These are phyloP conservation scores for Ganoderma lingzhi DNA, from an alignment of 1,284 basidiomycete species.

Conservation along the genomic window DNA sequence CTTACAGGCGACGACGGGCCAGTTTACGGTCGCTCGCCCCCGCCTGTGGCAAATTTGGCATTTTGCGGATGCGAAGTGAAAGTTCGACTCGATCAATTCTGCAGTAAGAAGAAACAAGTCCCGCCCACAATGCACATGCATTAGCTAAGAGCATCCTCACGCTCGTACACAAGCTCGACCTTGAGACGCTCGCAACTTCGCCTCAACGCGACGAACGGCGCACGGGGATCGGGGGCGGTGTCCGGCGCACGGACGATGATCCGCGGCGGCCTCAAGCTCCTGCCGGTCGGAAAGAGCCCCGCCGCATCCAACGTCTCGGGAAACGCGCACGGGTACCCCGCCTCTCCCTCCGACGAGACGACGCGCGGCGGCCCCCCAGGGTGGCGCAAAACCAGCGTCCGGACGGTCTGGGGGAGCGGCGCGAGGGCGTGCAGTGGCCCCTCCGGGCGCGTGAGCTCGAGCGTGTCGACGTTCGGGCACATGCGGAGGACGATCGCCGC, in stretches of 20 bases:
- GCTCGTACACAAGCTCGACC: constrained; percentile 25
- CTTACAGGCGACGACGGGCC: too few relatives aligned
- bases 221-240: constrained; percentile 21
- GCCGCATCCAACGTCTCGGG: constrained; percentile 20
- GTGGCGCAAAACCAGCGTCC: constrained; percentile 33
- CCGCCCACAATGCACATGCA: too few relatives aligned
- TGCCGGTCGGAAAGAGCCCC: constrained; percentile 17
- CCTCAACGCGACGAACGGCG: constrained; percentile 18
- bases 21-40: too few relatives aligned
- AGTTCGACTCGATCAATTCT: too few relatives aligned
- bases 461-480: constrained; percentile 36
- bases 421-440: constrained; percentile 24
- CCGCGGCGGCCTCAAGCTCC: constrained; percentile 5
- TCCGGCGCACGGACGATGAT: constrained; percentile 27
- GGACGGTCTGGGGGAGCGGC: constrained; percentile 35
- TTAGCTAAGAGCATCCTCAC: constrained; percentile 15
- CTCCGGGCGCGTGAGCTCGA: constrained; percentile 35
- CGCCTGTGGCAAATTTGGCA: too few relatives aligned
- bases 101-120: too few relatives aligned
- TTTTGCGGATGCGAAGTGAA: too few relatives aligned
- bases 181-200: constrained; percentile 23
- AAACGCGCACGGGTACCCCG: constrained; percentile 28
- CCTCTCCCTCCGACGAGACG: constrained; percentile 16
- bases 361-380: not conserved
- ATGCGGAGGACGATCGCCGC: constrained; percentile 37